Evolutionary conservation across 352 stramenopile species (phyloP), one percentile per base, ranked within the genome.

Genomic region (Bremia lactucae): DNA sequence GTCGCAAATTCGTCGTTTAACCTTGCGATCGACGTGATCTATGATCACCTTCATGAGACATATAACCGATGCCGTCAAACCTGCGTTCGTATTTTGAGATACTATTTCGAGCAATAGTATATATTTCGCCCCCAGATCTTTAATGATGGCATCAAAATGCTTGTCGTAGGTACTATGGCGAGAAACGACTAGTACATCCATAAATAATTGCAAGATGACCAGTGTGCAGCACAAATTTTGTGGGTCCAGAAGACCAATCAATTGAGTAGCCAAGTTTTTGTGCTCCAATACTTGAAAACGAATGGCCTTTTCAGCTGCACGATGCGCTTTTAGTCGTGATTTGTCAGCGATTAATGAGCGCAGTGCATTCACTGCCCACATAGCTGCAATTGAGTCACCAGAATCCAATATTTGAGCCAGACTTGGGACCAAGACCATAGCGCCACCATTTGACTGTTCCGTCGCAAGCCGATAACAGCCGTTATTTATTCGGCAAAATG

Each of bases 61-160:
- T 19, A 77, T 71, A 11, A 75, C 61, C 7, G 67, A 61, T 6
- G 77, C 75, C 8, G 65, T 60, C 21, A 87, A 52, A 9, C 79
- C 79, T 11, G 73, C 65, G 41, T 77, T 76, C 16, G 55, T 43
- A 5, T 53, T 59, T 48, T 79, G 63, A 23, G 56, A 61, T 2
- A 61, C 67, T 13, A 89, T 42, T 6, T 70, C 62, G 18, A 87
- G 44, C 2, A 92, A 52, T 8, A 68, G 23, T 7, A 35, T 23
- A 39, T 79, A 68, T 16, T 75, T 79, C 11, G 49, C 53, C 21
- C 64, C 68, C 3, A 92, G 59, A 18, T 62, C 58, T 52, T 83
- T 84, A 31, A 86, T 47, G n/a, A 85, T 75, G 6, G 46, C 49
- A 41, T 84, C 60, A 26, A 88, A 92, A 25, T 92, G 74, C 35